Evolutionary conservation across 2,329 filamentous ascomycete genomes (phyloP).

Genomic region (Claviceps pazoutovae): DNA sequence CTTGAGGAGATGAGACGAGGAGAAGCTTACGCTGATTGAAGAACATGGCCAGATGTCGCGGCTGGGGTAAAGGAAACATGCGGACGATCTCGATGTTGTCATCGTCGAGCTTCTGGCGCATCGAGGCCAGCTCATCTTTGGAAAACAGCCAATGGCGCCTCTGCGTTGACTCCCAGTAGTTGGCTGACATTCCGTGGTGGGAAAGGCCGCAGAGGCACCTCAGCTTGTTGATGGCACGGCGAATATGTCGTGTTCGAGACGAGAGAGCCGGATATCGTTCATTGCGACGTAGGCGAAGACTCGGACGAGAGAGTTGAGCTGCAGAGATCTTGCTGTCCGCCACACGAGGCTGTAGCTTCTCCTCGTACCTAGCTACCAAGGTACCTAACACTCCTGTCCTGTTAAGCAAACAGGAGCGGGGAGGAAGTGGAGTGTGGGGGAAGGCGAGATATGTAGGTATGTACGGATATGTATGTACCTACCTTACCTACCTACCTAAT

Average conservation of each 20-base stretch:
- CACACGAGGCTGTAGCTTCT: neutral
- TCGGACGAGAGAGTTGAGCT: neutral
- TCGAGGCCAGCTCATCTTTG: conserved; percentile 61
- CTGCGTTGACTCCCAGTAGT: conserved; percentile 94
- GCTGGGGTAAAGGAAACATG: conserved; percentile 70
- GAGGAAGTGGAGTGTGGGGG: too few relatives aligned
- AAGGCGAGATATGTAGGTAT: too few relatives aligned
- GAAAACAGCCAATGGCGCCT: conserved; percentile 82
- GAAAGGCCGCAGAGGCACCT: conserved; percentile 6
- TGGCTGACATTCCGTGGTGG: conserved; percentile 59
- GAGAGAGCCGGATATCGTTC: neutral
- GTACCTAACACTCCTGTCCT: too few relatives aligned
- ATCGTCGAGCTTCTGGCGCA: conserved; percentile 64
- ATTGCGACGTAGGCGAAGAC: neutral
- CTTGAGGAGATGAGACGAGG: neutral
- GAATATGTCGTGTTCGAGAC: neutral
- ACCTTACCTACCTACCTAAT: too few relatives aligned
- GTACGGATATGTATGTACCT: too few relatives aligned
- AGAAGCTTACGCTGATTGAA: conserved; percentile 65
- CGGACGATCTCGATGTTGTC: conserved; percentile 60
- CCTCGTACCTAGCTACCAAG: too few relatives aligned
- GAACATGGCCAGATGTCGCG: conserved; percentile 75
- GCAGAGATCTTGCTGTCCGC: neutral
- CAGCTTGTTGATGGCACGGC: neutral
- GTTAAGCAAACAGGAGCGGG: too few relatives aligned